These are phyloP conservation scores for Alectoria sarmentosa DNA, from an alignment of 495 filamentous ascomycete genomes.

Conservation along the genomic window DNA sequence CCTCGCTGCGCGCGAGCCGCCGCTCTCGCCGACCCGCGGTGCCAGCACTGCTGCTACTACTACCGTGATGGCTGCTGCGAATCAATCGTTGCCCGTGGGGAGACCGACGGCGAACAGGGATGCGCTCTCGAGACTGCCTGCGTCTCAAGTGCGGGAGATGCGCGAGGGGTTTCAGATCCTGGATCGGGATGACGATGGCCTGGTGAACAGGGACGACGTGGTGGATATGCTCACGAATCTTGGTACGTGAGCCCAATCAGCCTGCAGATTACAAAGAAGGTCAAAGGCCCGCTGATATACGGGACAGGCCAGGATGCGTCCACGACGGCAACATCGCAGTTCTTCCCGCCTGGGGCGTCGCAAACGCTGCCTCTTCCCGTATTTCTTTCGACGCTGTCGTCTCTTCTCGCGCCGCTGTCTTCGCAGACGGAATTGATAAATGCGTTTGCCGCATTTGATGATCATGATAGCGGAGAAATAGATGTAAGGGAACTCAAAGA, in stretches of 20 bases:
- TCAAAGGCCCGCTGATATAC: background rate
- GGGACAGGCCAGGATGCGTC: background rate
- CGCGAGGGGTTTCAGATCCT: conserved; percentile 83
- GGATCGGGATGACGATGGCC: conserved; percentile 72
- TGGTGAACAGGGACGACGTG: conserved; percentile 69
- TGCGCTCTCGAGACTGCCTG: conserved; percentile 53
- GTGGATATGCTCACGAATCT: conserved; percentile 72
- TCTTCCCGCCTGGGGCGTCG: conserved; percentile 63
- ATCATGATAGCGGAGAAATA: conserved; percentile 89
- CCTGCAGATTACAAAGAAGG: too few relatives aligned
- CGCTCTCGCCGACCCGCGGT: conserved; percentile 21
- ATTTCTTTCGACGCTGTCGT: conserved; percentile 72
- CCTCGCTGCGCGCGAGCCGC: conserved; percentile 7
- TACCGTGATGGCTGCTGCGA: conserved; percentile 9
- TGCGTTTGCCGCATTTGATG: conserved; percentile 91
- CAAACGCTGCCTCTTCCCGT: conserved; percentile 73
- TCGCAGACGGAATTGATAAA: conserved; percentile 69
- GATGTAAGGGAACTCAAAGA: conserved; percentile 76
- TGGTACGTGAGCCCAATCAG: conserved; percentile 32
- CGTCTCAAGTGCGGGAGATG: conserved; percentile 64
- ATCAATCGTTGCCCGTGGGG: background rate
- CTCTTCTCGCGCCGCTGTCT: conserved; percentile 62
- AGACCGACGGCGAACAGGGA: conserved; percentile 4
- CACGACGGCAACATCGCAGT: conserved; percentile 31
- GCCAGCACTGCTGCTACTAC: conserved; percentile 1